These are phyloP conservation scores for Medicago arabica DNA, from an alignment of 306 rosid species.

Conservation along the genomic window DNA sequence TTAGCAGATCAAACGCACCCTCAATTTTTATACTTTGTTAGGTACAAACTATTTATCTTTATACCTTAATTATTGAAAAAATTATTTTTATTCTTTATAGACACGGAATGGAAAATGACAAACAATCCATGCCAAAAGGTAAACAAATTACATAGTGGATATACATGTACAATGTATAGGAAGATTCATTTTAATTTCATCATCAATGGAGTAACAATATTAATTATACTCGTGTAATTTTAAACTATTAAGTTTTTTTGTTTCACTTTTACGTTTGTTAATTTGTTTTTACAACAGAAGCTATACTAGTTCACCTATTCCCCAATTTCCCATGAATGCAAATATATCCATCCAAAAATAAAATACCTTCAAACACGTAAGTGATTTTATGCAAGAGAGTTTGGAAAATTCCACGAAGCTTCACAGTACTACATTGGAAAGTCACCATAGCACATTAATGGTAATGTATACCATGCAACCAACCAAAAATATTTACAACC, in stretches of 20 bases:
- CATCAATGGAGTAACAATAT: neutral
- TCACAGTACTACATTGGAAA: slow-evolving; percentile 42
- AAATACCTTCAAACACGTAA: neutral
- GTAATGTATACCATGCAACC: slow-evolving; percentile 23
- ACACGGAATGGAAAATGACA: slow-evolving; percentile 3
- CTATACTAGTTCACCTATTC: slow-evolving; percentile 32
- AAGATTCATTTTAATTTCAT: slow-evolving; percentile 38
- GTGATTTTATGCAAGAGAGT: slow-evolving; percentile 38
- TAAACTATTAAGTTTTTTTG: neutral
- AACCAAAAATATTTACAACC: slow-evolving; percentile 24
- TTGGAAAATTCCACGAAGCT: slow-evolving; percentile 51
- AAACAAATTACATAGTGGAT: neutral
- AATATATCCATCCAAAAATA: slow-evolving; percentile 14
- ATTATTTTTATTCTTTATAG: neutral
- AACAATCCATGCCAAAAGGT: neutral
- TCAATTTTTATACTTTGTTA: too few relatives aligned
- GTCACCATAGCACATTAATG: slow-evolving; percentile 20
- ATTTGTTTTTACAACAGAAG: slow-evolving; percentile 1
- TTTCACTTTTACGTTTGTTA: slow-evolving; percentile 14
- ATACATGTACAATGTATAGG: slow-evolving; percentile 30
- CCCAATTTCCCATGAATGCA: slow-evolving; percentile 6
- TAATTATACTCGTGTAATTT: neutral
- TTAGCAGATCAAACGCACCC: too few relatives aligned
- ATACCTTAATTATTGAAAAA: too few relatives aligned
- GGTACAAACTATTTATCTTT: too few relatives aligned